Evolutionary conservation across 2,329 filamentous ascomycete species (phyloP).

Genomic region (Xylariales sp.): DNA sequence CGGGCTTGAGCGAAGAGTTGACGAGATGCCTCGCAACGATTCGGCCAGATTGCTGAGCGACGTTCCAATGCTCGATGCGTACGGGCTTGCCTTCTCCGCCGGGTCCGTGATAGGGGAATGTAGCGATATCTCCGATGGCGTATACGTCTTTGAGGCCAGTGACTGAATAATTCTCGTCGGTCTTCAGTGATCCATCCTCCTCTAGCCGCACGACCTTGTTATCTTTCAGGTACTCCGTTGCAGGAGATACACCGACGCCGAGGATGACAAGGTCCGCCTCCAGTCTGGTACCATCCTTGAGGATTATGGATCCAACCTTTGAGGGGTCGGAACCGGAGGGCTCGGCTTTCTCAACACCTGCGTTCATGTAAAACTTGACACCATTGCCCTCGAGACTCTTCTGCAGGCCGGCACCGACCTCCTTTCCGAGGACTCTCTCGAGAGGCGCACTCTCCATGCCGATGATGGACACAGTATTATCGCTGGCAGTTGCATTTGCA

Average conservation of each 20-base stretch:
- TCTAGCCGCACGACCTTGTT: constrained; percentile 68
- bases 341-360: constrained; percentile 76
- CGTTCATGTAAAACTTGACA: constrained; percentile 80
- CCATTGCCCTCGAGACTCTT: constrained; percentile 77
- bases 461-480: constrained; percentile 79
- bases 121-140: constrained; percentile 92
- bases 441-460: constrained; percentile 85
- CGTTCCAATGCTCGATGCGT: constrained; percentile 98
- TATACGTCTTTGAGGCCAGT: constrained; percentile 76
- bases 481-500: constrained; percentile 74
- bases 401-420: constrained; percentile 78
- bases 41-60: constrained; percentile 88
- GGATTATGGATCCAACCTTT: constrained; percentile 72
- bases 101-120: constrained; percentile 89
- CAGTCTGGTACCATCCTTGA: constrained; percentile 82
- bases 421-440: constrained; percentile 76
- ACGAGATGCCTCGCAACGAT: constrained; percentile 74
- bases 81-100: constrained; percentile 68
- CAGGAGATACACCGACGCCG: constrained; percentile 82
- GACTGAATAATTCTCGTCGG: constrained; percentile 75
- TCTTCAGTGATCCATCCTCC: constrained; percentile 78
- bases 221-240: constrained; percentile 74
- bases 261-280: constrained; percentile 87
- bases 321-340: constrained; percentile 62
- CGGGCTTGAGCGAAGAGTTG: constrained; percentile 54